These are phyloP conservation scores for Crucibulum laeve DNA, from an alignment of 768 basidiomycete species.

Conservation along the genomic window DNA sequence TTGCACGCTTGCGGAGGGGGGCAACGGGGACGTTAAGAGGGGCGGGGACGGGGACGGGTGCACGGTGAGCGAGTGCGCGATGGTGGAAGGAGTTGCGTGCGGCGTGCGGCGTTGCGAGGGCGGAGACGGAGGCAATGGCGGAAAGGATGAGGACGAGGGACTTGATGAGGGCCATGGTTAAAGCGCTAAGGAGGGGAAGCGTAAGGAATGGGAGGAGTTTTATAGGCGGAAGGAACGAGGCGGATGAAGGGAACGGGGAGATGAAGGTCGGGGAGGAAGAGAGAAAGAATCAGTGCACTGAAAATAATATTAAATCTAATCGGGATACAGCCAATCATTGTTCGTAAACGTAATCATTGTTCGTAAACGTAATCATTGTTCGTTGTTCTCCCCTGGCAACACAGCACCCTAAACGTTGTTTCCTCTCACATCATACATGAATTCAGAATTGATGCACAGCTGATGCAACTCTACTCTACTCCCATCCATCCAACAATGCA, in stretches of 20 bases:
- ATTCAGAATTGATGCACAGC: not conserved
- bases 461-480: not conserved
- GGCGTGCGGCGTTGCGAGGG: conserved; percentile 36
- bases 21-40: conserved; percentile 15
- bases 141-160: conserved; percentile 39
- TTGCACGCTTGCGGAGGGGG: conserved; percentile 23
- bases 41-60: conserved; percentile 25
- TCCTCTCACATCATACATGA: too few species aligned
- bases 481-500: not conserved
- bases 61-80: conserved; percentile 39
- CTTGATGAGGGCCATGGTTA: conserved; percentile 37
- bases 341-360: too few species aligned
- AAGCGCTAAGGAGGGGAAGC: conserved; percentile 3
- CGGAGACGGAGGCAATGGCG: conserved; percentile 31
- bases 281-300: not conserved
- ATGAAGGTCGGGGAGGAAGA: not conserved
- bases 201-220: conserved; percentile 1
- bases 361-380: not conserved
- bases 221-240: not conserved
- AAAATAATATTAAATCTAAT: too few species aligned
- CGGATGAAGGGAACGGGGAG: not conserved
- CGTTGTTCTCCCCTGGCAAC: not conserved
- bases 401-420: not conserved
- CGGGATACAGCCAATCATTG: too few species aligned
- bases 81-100: conserved; percentile 33